These are phyloP conservation scores for Plasmopara halstedii DNA, from an alignment of 352 stramenopile species.

Conservation along the genomic window DNA sequence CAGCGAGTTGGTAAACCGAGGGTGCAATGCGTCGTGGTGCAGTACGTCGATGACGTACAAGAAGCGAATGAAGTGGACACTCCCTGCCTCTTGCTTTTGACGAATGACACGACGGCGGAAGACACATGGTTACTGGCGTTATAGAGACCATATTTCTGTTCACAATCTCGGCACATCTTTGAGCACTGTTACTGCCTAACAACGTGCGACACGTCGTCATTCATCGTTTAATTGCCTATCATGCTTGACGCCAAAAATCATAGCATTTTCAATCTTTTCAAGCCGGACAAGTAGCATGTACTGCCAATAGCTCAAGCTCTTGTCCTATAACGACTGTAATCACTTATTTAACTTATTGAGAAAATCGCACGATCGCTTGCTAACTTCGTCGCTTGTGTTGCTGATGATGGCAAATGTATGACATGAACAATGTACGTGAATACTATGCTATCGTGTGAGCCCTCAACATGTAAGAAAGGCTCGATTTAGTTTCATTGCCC, in stretches of 20 bases:
- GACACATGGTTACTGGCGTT: conserved; percentile 6
- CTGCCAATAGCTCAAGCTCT: not conserved
- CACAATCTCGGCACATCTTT: conserved; percentile 25
- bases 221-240: conserved; percentile 1
- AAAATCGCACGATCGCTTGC: too few species aligned
- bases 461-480: too few species aligned
- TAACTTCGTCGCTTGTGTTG: too few species aligned
- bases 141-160: too few species aligned
- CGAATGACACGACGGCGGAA: conserved; percentile 27
- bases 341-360: conserved; percentile 9
- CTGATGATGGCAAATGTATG: too few species aligned
- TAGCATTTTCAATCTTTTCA: not conserved
- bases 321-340: not conserved
- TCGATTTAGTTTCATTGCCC: too few species aligned
- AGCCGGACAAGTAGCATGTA: not conserved
- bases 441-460: too few species aligned
- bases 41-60: conserved; percentile 8
- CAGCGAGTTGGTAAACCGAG: not conserved
- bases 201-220: conserved; percentile 10
- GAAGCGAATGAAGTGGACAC: conserved; percentile 3
- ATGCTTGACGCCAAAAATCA: not conserved
- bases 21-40: conserved; percentile 2
- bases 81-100: conserved; percentile 15
- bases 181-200: conserved; percentile 16
- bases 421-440: too few species aligned